A percentile compares a stretch with the other conserved stretches of the same genome.
Conservation (phyloP, 768 basidiomycete species). For the Boletus sp. region DNA sequence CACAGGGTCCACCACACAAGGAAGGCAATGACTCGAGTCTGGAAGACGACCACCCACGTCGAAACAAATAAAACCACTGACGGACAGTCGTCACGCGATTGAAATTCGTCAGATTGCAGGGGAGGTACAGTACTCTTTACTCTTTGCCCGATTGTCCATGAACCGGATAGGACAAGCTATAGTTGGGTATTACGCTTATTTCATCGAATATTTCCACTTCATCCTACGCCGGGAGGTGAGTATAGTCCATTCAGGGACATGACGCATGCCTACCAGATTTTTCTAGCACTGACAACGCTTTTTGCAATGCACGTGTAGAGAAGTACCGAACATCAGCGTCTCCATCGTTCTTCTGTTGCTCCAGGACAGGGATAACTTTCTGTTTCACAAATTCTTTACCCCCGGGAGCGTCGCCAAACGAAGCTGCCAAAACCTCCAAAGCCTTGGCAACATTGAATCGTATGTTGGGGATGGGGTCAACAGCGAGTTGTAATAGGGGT, state of each 20-base stretch:
- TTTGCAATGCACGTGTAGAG: slow-evolving; percentile 75
- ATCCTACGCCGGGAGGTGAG: slow-evolving; percentile 16
- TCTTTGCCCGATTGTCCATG: slow-evolving; percentile 20
- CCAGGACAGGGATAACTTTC: slow-evolving; percentile 77
- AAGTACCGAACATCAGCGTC: slow-evolving; percentile 98
- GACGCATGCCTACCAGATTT: slow-evolving; percentile 34
- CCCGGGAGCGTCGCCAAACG: slow-evolving; percentile 59
- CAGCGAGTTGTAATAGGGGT: slow-evolving; percentile 75
- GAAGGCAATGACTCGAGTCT: not conserved
- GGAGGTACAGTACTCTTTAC: slow-evolving; percentile 33
- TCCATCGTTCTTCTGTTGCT: slow-evolving; percentile 80
- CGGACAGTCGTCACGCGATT: not conserved
- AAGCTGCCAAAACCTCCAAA: slow-evolving; percentile 79
- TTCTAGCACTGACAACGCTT: slow-evolving; percentile 37
- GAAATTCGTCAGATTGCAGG: slow-evolving; percentile 26
- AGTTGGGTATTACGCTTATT: slow-evolving; percentile 31
- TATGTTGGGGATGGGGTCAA: slow-evolving; percentile 96
- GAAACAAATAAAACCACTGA: not conserved
- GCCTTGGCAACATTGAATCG: slow-evolving; percentile 98
- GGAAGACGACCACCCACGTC: not conserved
- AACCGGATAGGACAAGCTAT: slow-evolving; percentile 19
- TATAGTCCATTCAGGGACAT: not conserved
- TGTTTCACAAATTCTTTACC: slow-evolving; percentile 73
- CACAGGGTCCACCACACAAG: not conserved
- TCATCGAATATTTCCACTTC: slow-evolving; percentile 19